Conservation (phyloP, 2,329 filamentous ascomycete genomes). For the Simplicillium aogashimaense region DNA sequence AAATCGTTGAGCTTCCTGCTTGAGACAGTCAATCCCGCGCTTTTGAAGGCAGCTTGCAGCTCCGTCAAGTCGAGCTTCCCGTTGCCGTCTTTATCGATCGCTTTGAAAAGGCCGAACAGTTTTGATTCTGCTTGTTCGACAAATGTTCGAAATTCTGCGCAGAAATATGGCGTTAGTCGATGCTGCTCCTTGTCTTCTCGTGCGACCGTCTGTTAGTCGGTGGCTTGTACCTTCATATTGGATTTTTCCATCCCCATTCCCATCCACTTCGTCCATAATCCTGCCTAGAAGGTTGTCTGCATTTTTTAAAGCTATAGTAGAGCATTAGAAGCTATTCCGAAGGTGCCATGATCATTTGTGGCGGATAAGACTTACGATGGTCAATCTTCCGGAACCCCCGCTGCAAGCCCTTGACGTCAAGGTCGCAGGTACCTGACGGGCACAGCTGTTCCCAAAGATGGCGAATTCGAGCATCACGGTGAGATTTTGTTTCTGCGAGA, state of each 20-base stretch:
- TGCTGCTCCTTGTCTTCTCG: background rate
- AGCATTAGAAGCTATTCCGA: constrained; percentile 11
- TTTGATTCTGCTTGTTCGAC: constrained; percentile 81
- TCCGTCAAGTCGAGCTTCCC: constrained; percentile 83
- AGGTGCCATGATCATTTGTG: background rate
- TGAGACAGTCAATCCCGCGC: constrained; percentile 70
- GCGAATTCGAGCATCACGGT: constrained; percentile 73
- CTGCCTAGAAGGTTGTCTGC: constrained; percentile 75
- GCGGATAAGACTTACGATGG: constrained; percentile 56
- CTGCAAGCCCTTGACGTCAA: constrained; percentile 78
- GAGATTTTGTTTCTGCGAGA: constrained; percentile 66
- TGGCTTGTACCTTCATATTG: constrained; percentile 69
- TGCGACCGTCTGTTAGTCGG: background rate
- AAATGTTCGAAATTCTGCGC: constrained; percentile 76
- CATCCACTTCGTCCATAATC: constrained; percentile 75
- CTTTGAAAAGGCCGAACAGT: constrained; percentile 70
- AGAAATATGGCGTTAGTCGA: too few relatives aligned
- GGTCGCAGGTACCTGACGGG: constrained; percentile 61
- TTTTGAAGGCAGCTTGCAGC: constrained; percentile 66
- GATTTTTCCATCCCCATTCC: constrained; percentile 79
- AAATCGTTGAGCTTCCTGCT: constrained; percentile 71
- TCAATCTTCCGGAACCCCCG: constrained; percentile 81
- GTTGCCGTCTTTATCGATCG: constrained; percentile 78
- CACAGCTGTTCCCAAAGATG: constrained; percentile 79
- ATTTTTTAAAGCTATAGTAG: constrained; percentile 63